Evolutionary conservation across 352 stramenopile species (phyloP), one percentile per base, ranked within the genome.

Genomic region (Phytophthora constricta): DNA sequence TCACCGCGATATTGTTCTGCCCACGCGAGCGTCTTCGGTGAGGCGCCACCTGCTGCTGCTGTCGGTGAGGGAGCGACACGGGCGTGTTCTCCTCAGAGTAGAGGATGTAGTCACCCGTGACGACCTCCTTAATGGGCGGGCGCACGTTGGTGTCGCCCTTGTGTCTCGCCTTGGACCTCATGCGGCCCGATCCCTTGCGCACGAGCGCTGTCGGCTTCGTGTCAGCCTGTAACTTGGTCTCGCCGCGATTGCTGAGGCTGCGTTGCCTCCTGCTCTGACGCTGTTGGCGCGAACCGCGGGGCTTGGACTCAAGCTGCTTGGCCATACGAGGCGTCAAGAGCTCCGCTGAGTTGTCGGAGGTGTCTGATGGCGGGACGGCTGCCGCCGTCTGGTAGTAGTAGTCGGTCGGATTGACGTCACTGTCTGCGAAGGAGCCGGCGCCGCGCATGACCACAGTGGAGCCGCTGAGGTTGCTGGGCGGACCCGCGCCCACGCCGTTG

Each of bases 161-260:
- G n/a, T 68, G 66, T 50, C 50, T 55, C 22, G 39, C 13, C 62
- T 72, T 82, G 42, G 69, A 72, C 19, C 89, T 59, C 75, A 89
- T 82, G 46, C 72, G 72, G 42, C 81, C 74, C 28, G 80, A 87
- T 27, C 82, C 70, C 55, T 87, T 90, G 57, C 70, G 74, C n/a
- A 90, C 76, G 17, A 92, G 61, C 10, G 77, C 65, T 5, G 53
- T 78, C n/a, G 51, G 37, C 11, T 52, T n/a, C 0, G 23, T 61
- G 23, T 73, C 14, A 13, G 11, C 42, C 19, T 43, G 45, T 39
- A 62, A 47, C 54, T 58, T 72, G 27, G 55, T 39, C 20, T 52
- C 42, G 16, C 25, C 54, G 14, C 28, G 45, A 16, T 23, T 39
- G 27, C 66, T 63, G 26, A 45, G 5, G 9, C 31, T 74, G 41